phyloP scores from a whole-genome alignment of 768 basidiomycete species.

The Galerina marginata region DNA sequence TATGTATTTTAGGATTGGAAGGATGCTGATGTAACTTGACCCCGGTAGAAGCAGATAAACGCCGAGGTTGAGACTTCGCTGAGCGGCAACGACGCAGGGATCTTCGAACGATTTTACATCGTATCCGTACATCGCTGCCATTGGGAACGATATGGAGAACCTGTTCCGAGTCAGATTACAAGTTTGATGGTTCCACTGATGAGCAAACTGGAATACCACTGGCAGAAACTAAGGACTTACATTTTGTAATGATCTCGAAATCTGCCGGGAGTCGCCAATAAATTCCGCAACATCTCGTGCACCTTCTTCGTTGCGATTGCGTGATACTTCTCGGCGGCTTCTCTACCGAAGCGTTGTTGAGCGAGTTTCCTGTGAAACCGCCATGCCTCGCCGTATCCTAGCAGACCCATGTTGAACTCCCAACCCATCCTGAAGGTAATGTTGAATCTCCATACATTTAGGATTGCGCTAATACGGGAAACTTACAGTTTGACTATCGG shows the following conservation, averaged over 20 bases:
- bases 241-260: slow-evolving; percentile 2
- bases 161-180: not conserved
- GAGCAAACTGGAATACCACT: too few species aligned
- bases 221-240: slow-evolving; percentile 1
- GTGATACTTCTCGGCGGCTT: slow-evolving; percentile 31
- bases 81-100: slow-evolving; percentile 15
- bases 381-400: slow-evolving; percentile 43
- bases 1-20: slow-evolving; percentile 15
- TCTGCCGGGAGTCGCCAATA: too few species aligned
- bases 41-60: slow-evolving; percentile 14
- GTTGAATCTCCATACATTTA: not conserved
- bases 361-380: slow-evolving; percentile 41
- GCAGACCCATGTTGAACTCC: slow-evolving; percentile 38
- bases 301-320: slow-evolving; percentile 34
- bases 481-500: slow-evolving; percentile 15
- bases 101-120: slow-evolving; percentile 16
- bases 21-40: slow-evolving; percentile 13
- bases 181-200: not conserved
- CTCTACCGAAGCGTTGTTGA: slow-evolving; percentile 38
- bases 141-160: slow-evolving; percentile 19
- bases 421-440: slow-evolving; percentile 36
- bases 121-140: slow-evolving; percentile 26
- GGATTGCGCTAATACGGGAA: not conserved
- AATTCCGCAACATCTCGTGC: slow-evolving; percentile 29
- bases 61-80: slow-evolving; percentile 2